Conservation (phyloP, 768 basidiomycete genomes). For the Leccinum ochraceum region DNA sequence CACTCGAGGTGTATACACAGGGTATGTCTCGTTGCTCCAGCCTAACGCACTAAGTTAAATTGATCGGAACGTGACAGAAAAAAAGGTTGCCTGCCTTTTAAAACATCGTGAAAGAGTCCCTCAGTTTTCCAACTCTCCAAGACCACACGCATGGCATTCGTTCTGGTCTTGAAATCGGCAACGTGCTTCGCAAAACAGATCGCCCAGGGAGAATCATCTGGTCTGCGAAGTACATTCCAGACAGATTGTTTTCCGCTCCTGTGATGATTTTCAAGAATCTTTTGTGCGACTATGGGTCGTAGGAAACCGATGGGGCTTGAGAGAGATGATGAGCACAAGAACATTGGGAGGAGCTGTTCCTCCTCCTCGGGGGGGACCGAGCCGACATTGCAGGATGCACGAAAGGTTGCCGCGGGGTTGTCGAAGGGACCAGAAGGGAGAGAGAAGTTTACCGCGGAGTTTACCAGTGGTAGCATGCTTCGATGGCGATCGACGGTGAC, state of each 20-base stretch:
- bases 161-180: constrained; percentile 15
- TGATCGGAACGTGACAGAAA: neutral
- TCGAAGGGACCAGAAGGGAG: constrained; percentile 29
- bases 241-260: constrained; percentile 8
- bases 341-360: constrained; percentile 25
- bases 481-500: neutral
- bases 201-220: constrained; percentile 21
- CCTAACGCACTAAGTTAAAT: constrained; percentile 11
- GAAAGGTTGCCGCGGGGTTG: constrained; percentile 10
- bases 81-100: constrained; percentile 16
- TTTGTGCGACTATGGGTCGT: constrained; percentile 11
- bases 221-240: constrained; percentile 21
- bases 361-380: constrained; percentile 12
- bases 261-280: constrained; percentile 16
- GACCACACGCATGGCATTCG: constrained; percentile 12
- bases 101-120: constrained; percentile 21
- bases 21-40: constrained; percentile 29
- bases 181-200: constrained; percentile 22
- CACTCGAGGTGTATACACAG: constrained; percentile 23
- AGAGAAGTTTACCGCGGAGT: constrained; percentile 27
- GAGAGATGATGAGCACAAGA: constrained; percentile 11
- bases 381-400: constrained; percentile 22
- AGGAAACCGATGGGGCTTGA: constrained; percentile 23
- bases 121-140: constrained; percentile 18
- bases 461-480: constrained; percentile 25